A percentile compares a stretch with the other conserved stretches of the same genome.
Evolutionary conservation across 2,329 filamentous ascomycete species (phyloP).

Genomic region (Colletotrichum eremochloae): DNA sequence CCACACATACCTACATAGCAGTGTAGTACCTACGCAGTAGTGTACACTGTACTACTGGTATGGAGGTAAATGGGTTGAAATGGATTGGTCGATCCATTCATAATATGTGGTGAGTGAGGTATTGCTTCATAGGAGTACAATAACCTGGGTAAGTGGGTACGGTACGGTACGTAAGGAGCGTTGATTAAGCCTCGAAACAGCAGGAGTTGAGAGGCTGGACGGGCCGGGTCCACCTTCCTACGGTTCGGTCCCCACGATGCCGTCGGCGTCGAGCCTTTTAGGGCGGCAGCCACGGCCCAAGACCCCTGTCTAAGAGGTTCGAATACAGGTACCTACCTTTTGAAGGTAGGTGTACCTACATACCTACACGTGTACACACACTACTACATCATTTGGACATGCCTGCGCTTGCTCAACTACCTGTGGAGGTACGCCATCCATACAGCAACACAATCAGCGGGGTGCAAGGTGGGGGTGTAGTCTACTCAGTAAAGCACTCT

Average conservation of each 20-base stretch:
- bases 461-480: not conserved
- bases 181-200: conserved; percentile 37
- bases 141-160: not conserved
- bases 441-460: not conserved
- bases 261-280: conserved; percentile 26
- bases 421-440: not conserved
- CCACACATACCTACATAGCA: no score
- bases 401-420: not conserved
- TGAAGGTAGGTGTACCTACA: no score
- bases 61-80: no score
- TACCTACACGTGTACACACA: not conserved
- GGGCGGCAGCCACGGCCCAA: conserved; percentile 18
- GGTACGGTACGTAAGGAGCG: conserved; percentile 5
- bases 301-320: not conserved
- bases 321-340: not conserved
- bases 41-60: no score
- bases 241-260: conserved; percentile 19
- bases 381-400: not conserved
- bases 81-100: not conserved
- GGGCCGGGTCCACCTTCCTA: conserved; percentile 33
- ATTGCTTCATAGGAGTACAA: no score
- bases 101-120: not conserved
- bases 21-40: no score
- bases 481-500: not conserved
- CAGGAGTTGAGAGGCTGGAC: conserved; percentile 32